Evolutionary conservation across 108 stramenopile species (phyloP).

Genomic region (Nitzschia putrida): DNA sequence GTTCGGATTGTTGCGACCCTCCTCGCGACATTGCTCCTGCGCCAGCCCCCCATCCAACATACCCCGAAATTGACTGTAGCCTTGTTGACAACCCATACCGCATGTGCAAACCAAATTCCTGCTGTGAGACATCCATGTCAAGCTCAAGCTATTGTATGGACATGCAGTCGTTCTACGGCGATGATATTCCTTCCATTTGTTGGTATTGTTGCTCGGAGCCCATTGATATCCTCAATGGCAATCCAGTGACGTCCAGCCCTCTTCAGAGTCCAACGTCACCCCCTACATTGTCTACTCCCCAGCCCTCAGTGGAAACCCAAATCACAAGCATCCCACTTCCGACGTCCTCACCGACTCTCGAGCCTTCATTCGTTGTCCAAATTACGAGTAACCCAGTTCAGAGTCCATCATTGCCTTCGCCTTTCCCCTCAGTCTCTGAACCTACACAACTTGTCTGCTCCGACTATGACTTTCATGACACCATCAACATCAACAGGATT

Average conservation of each 20-base stretch:
- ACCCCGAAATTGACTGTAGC: constrained; percentile 20
- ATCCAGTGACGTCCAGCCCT: too few species aligned
- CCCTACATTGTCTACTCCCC: background rate
- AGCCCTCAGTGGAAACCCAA: background rate
- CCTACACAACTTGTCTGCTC: background rate
- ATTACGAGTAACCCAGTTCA: background rate
- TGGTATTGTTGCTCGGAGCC: constrained; percentile 22
- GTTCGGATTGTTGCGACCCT: constrained; percentile 30
- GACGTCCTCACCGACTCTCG: background rate
- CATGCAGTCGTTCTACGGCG: background rate
- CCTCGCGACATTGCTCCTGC: constrained; percentile 14
- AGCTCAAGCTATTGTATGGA: constrained; percentile 14
- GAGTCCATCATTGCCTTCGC: background rate
- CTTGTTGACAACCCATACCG: constrained; percentile 20
- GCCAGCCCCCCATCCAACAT: constrained; percentile 5
- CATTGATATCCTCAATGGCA: background rate
- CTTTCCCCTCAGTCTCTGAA: background rate
- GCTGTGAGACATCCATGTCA: constrained; percentile 7
- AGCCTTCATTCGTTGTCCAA: background rate
- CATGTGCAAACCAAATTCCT: constrained; percentile 23
- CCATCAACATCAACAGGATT: constrained; percentile 21
- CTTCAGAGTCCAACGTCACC: background rate
- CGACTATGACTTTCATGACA: background rate
- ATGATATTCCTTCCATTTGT: constrained; percentile 8
- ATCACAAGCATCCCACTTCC: background rate